Percentiles rank a stretch among this genome's conserved stretches.
These are phyloP conservation scores for Schwanniomyces vanrijiae DNA, from an alignment of 805 yeast genomes.

Conservation along the genomic window DNA sequence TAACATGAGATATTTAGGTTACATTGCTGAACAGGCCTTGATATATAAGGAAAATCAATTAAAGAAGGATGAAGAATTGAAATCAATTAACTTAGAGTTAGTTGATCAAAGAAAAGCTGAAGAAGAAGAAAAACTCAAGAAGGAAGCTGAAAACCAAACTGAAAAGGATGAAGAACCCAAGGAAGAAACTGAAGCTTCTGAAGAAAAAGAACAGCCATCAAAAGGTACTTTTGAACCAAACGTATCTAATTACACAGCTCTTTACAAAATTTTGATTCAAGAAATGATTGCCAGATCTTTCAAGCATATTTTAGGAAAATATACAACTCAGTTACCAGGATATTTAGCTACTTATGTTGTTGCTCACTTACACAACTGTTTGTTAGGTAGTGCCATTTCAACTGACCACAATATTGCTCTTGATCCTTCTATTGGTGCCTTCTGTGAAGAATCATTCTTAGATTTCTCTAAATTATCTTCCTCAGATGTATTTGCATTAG, in stretches of 20 bases:
- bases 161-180: constrained; percentile 26
- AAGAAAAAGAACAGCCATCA: constrained; percentile 25
- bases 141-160: constrained; percentile 19
- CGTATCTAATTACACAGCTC: constrained; percentile 44
- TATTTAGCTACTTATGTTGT: constrained; percentile 59
- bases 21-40: constrained; percentile 42
- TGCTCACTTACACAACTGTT: constrained; percentile 68
- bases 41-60: constrained; percentile 16
- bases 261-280: constrained; percentile 47
- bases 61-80: constrained; percentile 14
- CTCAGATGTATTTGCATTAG: constrained; percentile 38
- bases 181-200: constrained; percentile 22
- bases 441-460: constrained; percentile 37
- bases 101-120: constrained; percentile 26
- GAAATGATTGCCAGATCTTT: constrained; percentile 81
- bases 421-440: constrained; percentile 9
- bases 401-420: constrained; percentile 33
- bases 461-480: constrained; percentile 49
- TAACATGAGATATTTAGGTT: constrained; percentile 85
- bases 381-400: constrained; percentile 56
- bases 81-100: constrained; percentile 25
- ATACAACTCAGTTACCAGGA: constrained; percentile 47
- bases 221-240: constrained; percentile 43
- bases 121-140: constrained; percentile 18
- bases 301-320: constrained; percentile 68